Evolutionary conservation across 1,284 basidiomycete species (phyloP).

Genomic region (Rhodotorula sp.): DNA sequence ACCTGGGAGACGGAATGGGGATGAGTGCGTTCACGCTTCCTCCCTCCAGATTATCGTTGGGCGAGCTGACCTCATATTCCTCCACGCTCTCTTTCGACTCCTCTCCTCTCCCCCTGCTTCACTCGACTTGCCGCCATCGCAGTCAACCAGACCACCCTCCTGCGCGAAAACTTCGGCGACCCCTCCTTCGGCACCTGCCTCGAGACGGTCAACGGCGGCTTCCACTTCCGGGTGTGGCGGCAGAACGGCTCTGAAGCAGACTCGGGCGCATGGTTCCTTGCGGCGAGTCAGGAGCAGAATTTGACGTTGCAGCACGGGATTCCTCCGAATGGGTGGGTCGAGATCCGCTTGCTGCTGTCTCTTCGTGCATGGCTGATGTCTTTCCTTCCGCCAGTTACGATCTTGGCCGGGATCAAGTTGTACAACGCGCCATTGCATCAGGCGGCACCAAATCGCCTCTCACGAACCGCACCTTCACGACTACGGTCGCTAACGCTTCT

Average conservation of each 20-base stretch:
- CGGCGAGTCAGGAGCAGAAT: constrained; percentile 48
- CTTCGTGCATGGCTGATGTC: neutral
- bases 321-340: constrained; percentile 56
- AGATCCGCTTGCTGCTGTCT: neutral
- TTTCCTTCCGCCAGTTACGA: constrained; percentile 41
- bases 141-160: constrained; percentile 74
- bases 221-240: constrained; percentile 87
- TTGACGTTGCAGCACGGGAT: constrained; percentile 56
- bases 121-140: neutral
- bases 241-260: constrained; percentile 22
- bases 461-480: constrained; percentile 55
- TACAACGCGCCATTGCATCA: constrained; percentile 70
- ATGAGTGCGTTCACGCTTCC: constrained; percentile 52
- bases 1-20: constrained; percentile 82
- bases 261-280: constrained; percentile 79
- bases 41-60: neutral
- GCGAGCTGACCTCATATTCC: constrained; percentile 41
- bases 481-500: constrained; percentile 48
- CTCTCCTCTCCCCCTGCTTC: neutral
- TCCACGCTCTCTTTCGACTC: neutral
- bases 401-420: constrained; percentile 65
- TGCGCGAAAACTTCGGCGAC: constrained; percentile 77
- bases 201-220: constrained; percentile 82
- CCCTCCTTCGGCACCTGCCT: constrained; percentile 70
- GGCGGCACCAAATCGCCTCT: constrained; percentile 59